Percentiles rank a stretch among this genome's conserved stretches.
Conservation (phyloP, 1,139 yeast genomes). For the Yamadazyma trypodendri region DNA sequence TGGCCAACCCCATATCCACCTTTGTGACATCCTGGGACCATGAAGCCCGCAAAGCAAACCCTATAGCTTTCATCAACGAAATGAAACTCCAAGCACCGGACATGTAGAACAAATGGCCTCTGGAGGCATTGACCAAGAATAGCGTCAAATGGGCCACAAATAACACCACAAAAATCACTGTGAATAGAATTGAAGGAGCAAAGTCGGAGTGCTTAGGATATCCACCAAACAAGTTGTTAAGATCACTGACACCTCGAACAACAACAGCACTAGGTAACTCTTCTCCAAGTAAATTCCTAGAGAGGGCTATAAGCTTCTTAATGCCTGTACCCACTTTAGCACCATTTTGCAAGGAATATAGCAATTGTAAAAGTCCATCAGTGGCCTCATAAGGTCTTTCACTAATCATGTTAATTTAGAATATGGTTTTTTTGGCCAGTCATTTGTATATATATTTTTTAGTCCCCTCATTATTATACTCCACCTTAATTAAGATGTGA, state of each 20-base stretch:
- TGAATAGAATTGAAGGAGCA: conserved; percentile 62
- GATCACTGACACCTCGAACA: conserved; percentile 34
- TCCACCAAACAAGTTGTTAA: conserved; percentile 63
- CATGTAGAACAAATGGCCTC: conserved; percentile 67
- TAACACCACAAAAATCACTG: conserved; percentile 53
- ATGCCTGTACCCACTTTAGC: conserved; percentile 17
- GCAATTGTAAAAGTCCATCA: conserved; percentile 14
- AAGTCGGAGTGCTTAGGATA: conserved; percentile 58
- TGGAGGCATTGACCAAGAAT: conserved; percentile 47
- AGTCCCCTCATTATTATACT: too few relatives aligned
- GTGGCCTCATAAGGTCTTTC: conserved; percentile 11
- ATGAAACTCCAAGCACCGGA: conserved; percentile 57
- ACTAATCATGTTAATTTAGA: neutral
- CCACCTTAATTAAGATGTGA: too few relatives aligned
- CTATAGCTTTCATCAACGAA: conserved; percentile 52
- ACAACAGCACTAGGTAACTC: conserved; percentile 37
- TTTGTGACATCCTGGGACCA: conserved; percentile 15
- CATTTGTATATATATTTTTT: neutral
- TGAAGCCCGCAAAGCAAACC: conserved; percentile 56
- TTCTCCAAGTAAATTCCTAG: conserved; percentile 14
- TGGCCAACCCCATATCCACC: conserved; percentile 29
- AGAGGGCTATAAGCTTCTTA: conserved; percentile 2
- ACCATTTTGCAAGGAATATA: conserved; percentile 15
- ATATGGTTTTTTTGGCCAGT: neutral
- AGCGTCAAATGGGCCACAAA: conserved; percentile 48